Evolutionary conservation across 495 filamentous ascomycete genomes (phyloP).

Genomic region (Aspergillus steynii): DNA sequence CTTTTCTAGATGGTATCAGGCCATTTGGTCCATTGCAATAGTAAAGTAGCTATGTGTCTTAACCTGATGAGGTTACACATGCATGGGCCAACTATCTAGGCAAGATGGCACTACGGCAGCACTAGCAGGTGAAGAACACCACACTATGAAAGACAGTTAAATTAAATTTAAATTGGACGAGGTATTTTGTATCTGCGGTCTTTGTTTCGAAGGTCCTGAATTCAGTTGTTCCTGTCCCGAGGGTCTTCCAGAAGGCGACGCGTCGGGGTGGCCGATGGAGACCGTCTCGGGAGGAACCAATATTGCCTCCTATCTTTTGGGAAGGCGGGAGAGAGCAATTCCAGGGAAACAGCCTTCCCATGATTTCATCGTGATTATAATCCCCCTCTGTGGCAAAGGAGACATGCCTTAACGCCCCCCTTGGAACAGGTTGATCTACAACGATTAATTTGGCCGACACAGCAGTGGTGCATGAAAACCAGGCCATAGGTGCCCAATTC

Average conservation of each 20-base stretch:
- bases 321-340: not conserved
- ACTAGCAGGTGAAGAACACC: not conserved
- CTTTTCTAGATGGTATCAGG: not conserved
- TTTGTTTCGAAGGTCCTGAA: not conserved
- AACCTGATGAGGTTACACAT: not conserved
- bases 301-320: not conserved
- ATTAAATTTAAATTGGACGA: not conserved
- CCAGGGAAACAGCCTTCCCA: not conserved
- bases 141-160: not conserved
- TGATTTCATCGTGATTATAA: not conserved
- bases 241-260: no score
- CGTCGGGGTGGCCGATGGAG: not conserved
- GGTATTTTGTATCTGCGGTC: not conserved
- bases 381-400: not conserved
- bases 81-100: not conserved
- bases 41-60: not conserved
- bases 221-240: not conserved
- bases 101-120: not conserved
- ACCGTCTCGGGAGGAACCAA: not conserved
- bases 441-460: not conserved
- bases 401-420: not conserved
- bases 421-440: not conserved
- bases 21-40: no score
- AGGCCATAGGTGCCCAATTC: not conserved
- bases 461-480: not conserved